These are phyloP conservation scores for Larix kaempferi DNA, from an alignment of 75 land plant species.

Conservation along the genomic window DNA sequence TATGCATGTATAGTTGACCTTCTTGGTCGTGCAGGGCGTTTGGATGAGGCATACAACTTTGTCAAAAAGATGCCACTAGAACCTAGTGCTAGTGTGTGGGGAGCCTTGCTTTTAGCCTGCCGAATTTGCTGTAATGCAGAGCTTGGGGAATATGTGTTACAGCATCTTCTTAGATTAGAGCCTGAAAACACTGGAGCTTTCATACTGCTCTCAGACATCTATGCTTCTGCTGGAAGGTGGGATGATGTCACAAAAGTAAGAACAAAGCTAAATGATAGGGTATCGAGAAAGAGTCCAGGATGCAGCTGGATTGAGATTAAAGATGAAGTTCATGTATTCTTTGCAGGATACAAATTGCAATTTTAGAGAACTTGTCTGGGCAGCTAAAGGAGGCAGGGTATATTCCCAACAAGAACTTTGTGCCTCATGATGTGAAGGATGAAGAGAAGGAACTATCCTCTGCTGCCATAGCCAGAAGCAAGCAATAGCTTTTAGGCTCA, in stretches of 20 bases:
- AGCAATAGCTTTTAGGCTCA: constrained; percentile 32
- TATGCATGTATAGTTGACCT: constrained; percentile 7
- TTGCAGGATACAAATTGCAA: constrained; percentile 7
- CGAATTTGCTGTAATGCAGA: constrained; percentile 3
- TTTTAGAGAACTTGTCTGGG: constrained; percentile 7
- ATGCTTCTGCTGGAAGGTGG: constrained; percentile 23
- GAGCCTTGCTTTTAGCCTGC: constrained; percentile 14
- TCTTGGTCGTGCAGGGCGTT: constrained; percentile 10
- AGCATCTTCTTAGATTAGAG: constrained; percentile 2
- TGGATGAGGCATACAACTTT: constrained; percentile 6
- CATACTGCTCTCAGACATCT: constrained; percentile 18
- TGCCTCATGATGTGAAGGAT: constrained; percentile 16
- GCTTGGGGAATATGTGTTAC: background rate
- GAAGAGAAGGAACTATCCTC: constrained; percentile 9
- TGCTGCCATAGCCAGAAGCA: constrained; percentile 20
- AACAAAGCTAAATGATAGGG: constrained; percentile 14
- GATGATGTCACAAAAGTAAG: constrained; percentile 14
- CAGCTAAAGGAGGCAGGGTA: constrained; percentile 13
- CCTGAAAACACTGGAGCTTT: background rate
- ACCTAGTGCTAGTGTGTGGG: background rate
- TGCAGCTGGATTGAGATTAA: constrained; percentile 20
- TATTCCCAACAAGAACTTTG: background rate
- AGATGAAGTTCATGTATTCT: constrained; percentile 8
- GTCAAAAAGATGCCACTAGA: constrained; percentile 9
- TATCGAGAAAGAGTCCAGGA: constrained; percentile 6